A percentile compares a stretch with the other conserved stretches of the same genome.
Evolutionary conservation across 371 early-diverging fungal genomes (phyloP).

Genomic region (Mucor saturninus): DNA sequence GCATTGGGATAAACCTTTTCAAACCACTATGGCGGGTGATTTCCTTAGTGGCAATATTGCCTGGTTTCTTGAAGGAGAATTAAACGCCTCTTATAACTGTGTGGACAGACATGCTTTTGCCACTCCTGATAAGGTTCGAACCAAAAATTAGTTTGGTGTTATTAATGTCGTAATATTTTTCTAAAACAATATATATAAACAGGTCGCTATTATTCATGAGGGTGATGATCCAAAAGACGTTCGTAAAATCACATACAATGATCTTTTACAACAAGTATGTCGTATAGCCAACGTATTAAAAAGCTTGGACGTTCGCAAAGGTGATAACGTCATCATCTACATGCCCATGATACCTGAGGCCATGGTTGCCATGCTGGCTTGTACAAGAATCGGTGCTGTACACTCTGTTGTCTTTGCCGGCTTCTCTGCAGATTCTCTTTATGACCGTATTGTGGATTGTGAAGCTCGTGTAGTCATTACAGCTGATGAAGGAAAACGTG

Average conservation of each 20-base stretch:
- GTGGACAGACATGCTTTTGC: constrained; percentile 91
- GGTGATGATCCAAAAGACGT: constrained; percentile 82
- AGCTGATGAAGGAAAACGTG: constrained; percentile 85
- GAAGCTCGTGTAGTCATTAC: constrained; percentile 78
- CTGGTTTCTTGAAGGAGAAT: constrained; percentile 94
- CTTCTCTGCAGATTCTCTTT: constrained; percentile 84
- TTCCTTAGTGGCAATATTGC: constrained; percentile 80
- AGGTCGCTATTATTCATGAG: constrained; percentile 89
- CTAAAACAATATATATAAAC: constrained; percentile 7
- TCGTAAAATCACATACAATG: constrained; percentile 77
- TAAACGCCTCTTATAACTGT: constrained; percentile 97
- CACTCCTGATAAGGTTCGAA: constrained; percentile 60
- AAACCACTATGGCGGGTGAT: constrained; percentile 65
- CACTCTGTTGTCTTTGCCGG: constrained; percentile 94
- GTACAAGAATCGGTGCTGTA: constrained; percentile 89
- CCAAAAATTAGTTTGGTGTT: too few species aligned
- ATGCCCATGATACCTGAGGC: constrained; percentile 98
- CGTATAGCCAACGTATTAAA: constrained; percentile 82
- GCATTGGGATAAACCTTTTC: constrained; percentile 81
- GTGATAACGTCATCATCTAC: constrained; percentile 91
- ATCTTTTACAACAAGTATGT: constrained; percentile 79
- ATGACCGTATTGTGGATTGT: constrained; percentile 80
- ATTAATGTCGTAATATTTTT: background rate
- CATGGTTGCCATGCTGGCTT: constrained; percentile 88
- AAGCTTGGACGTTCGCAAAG: constrained; percentile 80